Evolutionary conservation across 2,329 filamentous ascomycete species (phyloP), one percentile per base, ranked within the genome.

Genomic region (Trichocomaceae sp.): DNA sequence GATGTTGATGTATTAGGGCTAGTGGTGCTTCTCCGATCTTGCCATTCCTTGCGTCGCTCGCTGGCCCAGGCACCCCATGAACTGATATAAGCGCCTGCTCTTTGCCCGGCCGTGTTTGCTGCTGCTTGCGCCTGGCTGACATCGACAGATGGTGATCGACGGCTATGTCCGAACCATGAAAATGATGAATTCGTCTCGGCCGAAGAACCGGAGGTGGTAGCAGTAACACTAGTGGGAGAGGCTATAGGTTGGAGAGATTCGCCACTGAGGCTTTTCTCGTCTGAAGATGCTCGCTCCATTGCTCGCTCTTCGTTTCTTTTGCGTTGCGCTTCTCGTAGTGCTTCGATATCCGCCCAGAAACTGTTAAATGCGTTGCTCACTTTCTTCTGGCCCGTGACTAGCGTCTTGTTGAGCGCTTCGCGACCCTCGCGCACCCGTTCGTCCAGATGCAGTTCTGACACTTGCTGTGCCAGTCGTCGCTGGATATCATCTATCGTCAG

Each of bases 401-500:
- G 70, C 63, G 95, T 91, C 57, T 91, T 85, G n/a, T 89, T 90
- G 2, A 97, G 78, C 0, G 86, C 87, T 69, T 97, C 93, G 53
- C 85, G 83, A 8, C 90, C 88, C 57, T 88, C 85, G 0, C 88
- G 86, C 56, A 97, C 84, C 8, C 88, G 83, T 68, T 97, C 93
- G 68, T 99, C 93, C 1, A 97, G 80, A 68, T 97, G 91, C 48
- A 97, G 80, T 58, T 97, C 92, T 61, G 92, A 87, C 49, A 99
- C 88, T 72, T 97, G 93, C 69, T 95, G 88, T 35, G 90, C 85
- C 33, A 99, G 81, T 22, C 93, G 82, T 50, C 93, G 83, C 68
- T 96, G 92, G 12, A 99, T 86, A 68, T 99, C 93, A 62, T 97
- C 93, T 59, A 99, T 90, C 1, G 87, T 91, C 19, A 99, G 79